Evolutionary conservation across 192 early-diverging fungal genomes (phyloP).

Genomic region (Entophlyctis helioformis): DNA sequence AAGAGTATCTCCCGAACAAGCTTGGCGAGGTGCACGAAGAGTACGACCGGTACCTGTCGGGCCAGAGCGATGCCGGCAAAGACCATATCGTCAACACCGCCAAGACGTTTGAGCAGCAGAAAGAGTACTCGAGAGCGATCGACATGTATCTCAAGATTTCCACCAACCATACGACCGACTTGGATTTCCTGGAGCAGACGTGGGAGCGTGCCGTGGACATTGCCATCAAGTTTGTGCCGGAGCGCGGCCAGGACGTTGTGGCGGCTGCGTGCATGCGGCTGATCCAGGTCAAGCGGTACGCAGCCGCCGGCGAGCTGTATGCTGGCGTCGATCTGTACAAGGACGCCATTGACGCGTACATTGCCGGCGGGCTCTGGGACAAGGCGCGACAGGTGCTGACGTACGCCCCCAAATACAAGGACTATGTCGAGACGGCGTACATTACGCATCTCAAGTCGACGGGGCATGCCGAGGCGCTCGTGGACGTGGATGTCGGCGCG

Average conservation of each 20-base stretch:
- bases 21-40: conserved; percentile 39
- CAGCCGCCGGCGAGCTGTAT: conserved; percentile 41
- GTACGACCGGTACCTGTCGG: conserved; percentile 31
- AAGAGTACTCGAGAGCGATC: conserved; percentile 41
- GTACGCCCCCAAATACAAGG: conserved; percentile 41
- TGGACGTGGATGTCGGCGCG: conserved; percentile 38
- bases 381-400: conserved; percentile 34
- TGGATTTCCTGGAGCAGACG: conserved; percentile 29
- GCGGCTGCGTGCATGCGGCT: conserved; percentile 28
- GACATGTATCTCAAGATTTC: conserved; percentile 51
- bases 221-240: conserved; percentile 44
- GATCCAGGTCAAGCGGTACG: conserved; percentile 33
- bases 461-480: conserved; percentile 39
- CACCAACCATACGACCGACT: conserved; percentile 23
- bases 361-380: conserved; percentile 34
- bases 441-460: conserved; percentile 38
- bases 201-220: conserved; percentile 49
- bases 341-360: conserved; percentile 48
- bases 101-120: conserved; percentile 39
- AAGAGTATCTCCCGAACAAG: conserved; percentile 42
- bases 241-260: conserved; percentile 36
- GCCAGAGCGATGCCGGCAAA: conserved; percentile 26
- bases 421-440: conserved; percentile 43
- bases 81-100: conserved; percentile 45
- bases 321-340: conserved; percentile 38